Conservation (phyloP, 2,329 filamentous ascomycete species). For the Penicillium sp. region DNA sequence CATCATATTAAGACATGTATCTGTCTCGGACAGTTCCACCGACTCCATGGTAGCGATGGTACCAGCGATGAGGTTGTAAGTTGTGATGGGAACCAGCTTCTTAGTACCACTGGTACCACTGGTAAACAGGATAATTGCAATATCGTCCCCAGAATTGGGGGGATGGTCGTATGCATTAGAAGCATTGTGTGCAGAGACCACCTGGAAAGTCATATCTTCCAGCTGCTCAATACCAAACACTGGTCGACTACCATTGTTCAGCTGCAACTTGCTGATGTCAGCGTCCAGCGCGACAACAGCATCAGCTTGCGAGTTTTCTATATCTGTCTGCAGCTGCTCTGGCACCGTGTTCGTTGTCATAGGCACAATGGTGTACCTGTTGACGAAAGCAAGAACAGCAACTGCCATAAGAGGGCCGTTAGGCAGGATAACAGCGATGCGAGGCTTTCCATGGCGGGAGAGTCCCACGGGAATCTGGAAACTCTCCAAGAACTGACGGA, state of each 20-base stretch:
- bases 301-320: conserved; percentile 48
- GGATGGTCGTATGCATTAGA: conserved; percentile 18
- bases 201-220: conserved; percentile 37
- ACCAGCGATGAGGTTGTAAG: conserved; percentile 52
- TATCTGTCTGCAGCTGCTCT: conserved; percentile 53
- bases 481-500: conserved; percentile 19
- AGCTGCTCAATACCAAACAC: conserved; percentile 28
- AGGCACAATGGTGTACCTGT: conserved; percentile 53
- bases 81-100: conserved; percentile 56
- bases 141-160: conserved; percentile 49
- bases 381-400: conserved; percentile 50
- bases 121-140: conserved; percentile 55
- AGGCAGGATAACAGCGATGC: conserved; percentile 52
- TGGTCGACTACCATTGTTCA: conserved; percentile 13
- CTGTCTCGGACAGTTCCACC: conserved; percentile 49
- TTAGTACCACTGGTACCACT: conserved; percentile 59
- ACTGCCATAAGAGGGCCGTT: conserved; percentile 56
- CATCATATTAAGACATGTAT: conserved; percentile 60
- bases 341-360: conserved; percentile 51
- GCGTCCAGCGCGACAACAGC: conserved; percentile 48
- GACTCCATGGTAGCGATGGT: conserved; percentile 54
- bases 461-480: conserved; percentile 27
- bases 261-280: conserved; percentile 14
- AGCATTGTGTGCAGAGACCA: conserved; percentile 9
- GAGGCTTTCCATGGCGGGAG: conserved; percentile 33